Evolutionary conservation across 352 stramenopile genomes (phyloP).

Genomic region (Pythium scleroteichum): DNA sequence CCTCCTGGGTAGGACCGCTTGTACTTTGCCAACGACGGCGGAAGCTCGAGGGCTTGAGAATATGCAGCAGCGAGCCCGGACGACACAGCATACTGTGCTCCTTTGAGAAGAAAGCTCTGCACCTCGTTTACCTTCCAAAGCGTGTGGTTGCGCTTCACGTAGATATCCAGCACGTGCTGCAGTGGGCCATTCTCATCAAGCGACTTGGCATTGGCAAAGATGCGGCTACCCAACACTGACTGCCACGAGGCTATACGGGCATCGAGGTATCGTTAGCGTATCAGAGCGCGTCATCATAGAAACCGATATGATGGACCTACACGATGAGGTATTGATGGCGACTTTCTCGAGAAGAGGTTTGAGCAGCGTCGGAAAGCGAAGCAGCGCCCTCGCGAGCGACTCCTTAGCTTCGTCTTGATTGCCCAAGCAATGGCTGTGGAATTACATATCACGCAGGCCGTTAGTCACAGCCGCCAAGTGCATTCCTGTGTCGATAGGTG

Average conservation of each 20-base stretch:
- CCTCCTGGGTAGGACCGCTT: conserved; percentile 58
- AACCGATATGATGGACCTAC: conserved; percentile 31
- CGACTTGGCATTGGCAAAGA: conserved; percentile 75
- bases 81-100: conserved; percentile 63
- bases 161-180: conserved; percentile 80
- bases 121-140: conserved; percentile 86
- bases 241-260: conserved; percentile 61
- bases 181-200: conserved; percentile 60
- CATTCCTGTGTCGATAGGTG: no score
- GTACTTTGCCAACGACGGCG: conserved; percentile 69
- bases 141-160: conserved; percentile 73
- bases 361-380: conserved; percentile 70
- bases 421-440: conserved; percentile 59
- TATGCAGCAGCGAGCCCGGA: conserved; percentile 53
- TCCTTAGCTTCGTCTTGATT: conserved; percentile 64
- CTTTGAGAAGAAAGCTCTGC: conserved; percentile 65
- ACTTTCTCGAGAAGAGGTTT: conserved; percentile 80
- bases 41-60: conserved; percentile 60
- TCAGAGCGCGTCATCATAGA: neutral
- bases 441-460: conserved; percentile 4
- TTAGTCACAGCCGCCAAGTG: no score
- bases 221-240: conserved; percentile 62
- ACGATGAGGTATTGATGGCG: conserved; percentile 58
- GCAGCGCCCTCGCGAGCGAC: conserved; percentile 52
- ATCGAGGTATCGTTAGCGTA: neutral